Evolutionary conservation across 2,329 filamentous ascomycete species (phyloP).

Genomic region (Colletotrichum sp.): DNA sequence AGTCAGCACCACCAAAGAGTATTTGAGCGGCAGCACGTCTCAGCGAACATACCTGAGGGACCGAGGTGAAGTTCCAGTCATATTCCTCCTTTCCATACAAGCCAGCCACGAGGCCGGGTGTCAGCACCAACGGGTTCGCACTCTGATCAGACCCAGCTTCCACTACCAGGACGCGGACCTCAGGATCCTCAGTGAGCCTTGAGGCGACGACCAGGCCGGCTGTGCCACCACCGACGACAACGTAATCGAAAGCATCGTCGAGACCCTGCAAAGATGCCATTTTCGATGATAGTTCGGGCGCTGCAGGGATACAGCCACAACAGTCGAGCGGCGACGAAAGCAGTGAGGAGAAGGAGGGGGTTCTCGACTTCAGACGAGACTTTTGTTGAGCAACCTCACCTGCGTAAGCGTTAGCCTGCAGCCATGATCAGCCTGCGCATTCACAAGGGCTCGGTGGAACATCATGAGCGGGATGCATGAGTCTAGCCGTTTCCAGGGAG

Average conservation of each 20-base stretch:
- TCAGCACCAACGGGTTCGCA: conserved; percentile 19
- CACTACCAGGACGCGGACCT: conserved; percentile 27
- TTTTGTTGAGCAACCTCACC: not conserved
- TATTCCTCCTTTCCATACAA: conserved; percentile 25
- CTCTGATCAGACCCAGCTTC: conserved; percentile 28
- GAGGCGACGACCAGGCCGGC: conserved; percentile 36
- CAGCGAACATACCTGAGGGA: not conserved
- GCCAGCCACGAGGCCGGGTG: conserved; percentile 21
- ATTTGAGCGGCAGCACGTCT: no score
- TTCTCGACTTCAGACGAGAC: not conserved
- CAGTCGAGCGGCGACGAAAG: not conserved
- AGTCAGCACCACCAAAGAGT: not conserved
- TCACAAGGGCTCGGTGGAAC: not conserved
- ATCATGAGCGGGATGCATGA: not conserved
- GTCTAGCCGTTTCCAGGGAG: not conserved
- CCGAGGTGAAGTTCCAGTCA: conserved; percentile 29
- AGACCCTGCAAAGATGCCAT: not conserved
- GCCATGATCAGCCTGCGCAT: not conserved
- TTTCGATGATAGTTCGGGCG: not conserved
- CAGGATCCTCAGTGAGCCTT: conserved; percentile 30
- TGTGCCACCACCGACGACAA: conserved; percentile 36
- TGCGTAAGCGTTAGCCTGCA: not conserved
- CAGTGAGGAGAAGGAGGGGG: not conserved
- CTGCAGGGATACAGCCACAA: not conserved
- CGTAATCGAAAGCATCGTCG: conserved; percentile 25